Base-by-base conservation (phyloP, 2,329 filamentous ascomycete genomes). In the Diplodia corticola region DNA sequence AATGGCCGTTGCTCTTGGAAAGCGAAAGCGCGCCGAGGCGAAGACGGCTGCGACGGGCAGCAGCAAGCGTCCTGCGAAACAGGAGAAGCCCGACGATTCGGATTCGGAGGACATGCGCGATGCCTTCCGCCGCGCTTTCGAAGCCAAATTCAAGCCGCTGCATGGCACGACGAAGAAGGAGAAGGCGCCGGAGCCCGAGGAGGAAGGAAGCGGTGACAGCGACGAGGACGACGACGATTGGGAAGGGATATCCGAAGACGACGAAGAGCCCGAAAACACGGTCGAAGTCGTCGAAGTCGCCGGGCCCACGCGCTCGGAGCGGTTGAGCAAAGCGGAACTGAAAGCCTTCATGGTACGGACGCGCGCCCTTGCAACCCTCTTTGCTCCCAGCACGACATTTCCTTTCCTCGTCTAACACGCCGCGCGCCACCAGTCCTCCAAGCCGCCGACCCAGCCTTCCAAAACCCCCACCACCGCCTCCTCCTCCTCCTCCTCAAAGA, bases 271-370 rank as follows among this genome's bases (percentile, higher is more conserved):
- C 10, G 26, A 20, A 17, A 72, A 77, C 48, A 72, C 73, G 26
- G 73, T 82, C 3, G 76, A 82, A 67, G 77, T 85, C 3, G 71
- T 84, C 35, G 80, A 84, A 55, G 78, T 82, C 72, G 70, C 71
- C 44, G 70, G 71, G 51, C 75, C 78, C 60, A 68, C 67, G 30
- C 67, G 69, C 70, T 72, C 71, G 75, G 15, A 66, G n/a, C 49
- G 67, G 48, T 73, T 77, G 68, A 71, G 76, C 30, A 80, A 90
- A 76, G 85, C 84, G 69, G 90, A 93, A 69, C 84, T 88, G 68
- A 93, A 92, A 76, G 87, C 88, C 44, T 96, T 94, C 79, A 91
- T 95, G 89, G 91, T 88, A 79, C n/a, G n/a, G n/a, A n/a, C n/a
- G n/a, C 63, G 73, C 69, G 65, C 20, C 49, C 12, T 44, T 5